Base-by-base conservation (phyloP, 495 filamentous ascomycete species). In the Sporormia fimetaria region DNA sequence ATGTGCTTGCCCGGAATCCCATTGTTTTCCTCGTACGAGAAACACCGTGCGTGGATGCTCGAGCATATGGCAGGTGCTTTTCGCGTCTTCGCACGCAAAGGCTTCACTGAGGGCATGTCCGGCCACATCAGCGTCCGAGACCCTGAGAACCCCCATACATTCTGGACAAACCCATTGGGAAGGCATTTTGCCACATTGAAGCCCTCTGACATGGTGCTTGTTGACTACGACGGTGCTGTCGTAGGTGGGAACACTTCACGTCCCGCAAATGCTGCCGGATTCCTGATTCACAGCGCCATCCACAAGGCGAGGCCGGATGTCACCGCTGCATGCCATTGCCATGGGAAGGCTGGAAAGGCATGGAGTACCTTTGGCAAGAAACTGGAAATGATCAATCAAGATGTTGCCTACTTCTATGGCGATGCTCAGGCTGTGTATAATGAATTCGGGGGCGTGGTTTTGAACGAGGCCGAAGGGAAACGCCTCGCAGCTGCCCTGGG, bases 91-190 rank as follows among this genome's bases (percentile, higher is more conserved):
- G 68, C 74, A 0, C 62, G 68, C 22, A 61, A 62, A 39, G 72
- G 73, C 20, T 79, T 70, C 57, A 74, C 69, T n/a, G 75, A 81
- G 57, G 76, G 78, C 20, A 70, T 76, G 51, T 64, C 66, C 3
- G 76, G 76, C 0, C 76, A 81, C 56, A 80, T 83, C 49, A 71
- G 67, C 3, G 71, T 81, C 10, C 66, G 75, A 16, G 76, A 79
- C 51, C 74, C 75, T 4, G 71, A 80, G 32, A 60, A 71, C 47
- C 58, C 59, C 4, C 58, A 74, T 23, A 66, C 71, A 33, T 78
- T 82, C 65, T 83, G 78, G 77, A 78, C 76, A 59, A 80, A 64
- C 37, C 61, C 59, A 2, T 52, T 65, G 2, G 62, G 55, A 9
- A 32, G 41, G 14, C 60, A 63, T 38, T 65, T 63, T 27, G 62